Percentiles rank a stretch among this genome's conserved stretches.
These are phyloP conservation scores for Gossypium rotundifolium DNA, from an alignment of 345 rosid species.

Conservation along the genomic window DNA sequence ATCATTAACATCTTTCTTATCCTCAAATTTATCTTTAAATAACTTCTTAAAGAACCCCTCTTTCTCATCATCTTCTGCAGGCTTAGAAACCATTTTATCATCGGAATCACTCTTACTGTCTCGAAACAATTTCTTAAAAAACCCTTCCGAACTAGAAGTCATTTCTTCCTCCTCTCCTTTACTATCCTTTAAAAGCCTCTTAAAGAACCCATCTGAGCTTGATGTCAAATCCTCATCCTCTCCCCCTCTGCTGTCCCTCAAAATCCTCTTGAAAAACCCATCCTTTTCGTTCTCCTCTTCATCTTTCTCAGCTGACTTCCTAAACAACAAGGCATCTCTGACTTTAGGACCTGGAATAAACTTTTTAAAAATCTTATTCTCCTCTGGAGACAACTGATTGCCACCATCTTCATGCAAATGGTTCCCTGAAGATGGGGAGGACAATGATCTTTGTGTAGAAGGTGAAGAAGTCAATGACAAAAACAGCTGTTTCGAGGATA, in stretches of 20 bases:
- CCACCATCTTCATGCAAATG: constrained; percentile 60
- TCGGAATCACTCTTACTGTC: constrained; percentile 30
- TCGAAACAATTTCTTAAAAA: constrained; percentile 71
- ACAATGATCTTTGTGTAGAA: constrained; percentile 56
- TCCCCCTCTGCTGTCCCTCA: constrained; percentile 50
- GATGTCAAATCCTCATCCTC: constrained; percentile 70
- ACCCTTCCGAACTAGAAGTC: constrained; percentile 63
- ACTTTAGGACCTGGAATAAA: constrained; percentile 90
- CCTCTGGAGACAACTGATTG: constrained; percentile 50
- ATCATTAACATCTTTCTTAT: constrained; percentile 65
- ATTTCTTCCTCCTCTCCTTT: constrained; percentile 75
- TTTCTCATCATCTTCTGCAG: constrained; percentile 31
- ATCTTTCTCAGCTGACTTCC: constrained; percentile 90
- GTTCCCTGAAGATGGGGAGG: constrained; percentile 57
- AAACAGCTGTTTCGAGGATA: constrained; percentile 85
- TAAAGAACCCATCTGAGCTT: constrained; percentile 70
- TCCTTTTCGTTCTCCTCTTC: constrained; percentile 88
- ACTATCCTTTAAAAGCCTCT: constrained; percentile 59
- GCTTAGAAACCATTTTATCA: constrained; percentile 52
- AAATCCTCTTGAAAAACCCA: constrained; percentile 89
- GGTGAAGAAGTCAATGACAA: constrained; percentile 80
- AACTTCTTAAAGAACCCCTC: constrained; percentile 79
- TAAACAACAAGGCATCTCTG: constrained; percentile 87
- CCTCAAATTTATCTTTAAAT: constrained; percentile 71
- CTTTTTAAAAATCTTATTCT: constrained; percentile 81